Evolutionary conservation across 805 yeast species (phyloP).

Genomic region (Candida gorgasii): DNA sequence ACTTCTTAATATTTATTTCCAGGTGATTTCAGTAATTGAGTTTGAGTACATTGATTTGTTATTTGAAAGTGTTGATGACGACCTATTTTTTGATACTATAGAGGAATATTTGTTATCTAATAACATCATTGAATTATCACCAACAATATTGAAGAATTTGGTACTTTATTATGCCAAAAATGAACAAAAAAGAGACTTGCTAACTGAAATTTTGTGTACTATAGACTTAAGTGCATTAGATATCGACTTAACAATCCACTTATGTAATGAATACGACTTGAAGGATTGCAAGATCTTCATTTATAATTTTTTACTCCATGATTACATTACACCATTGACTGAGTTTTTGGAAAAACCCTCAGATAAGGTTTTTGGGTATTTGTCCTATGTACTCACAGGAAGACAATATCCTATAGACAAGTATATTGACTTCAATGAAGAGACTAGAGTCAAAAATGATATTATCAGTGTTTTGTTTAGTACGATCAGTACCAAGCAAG

Average conservation of each 20-base stretch:
- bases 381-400: slow-evolving; percentile 72
- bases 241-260: slow-evolving; percentile 68
- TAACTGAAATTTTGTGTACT: slow-evolving; percentile 70
- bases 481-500: neutral
- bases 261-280: slow-evolving; percentile 58
- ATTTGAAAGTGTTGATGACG: slow-evolving; percentile 23
- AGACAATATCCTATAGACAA: slow-evolving; percentile 77
- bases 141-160: slow-evolving; percentile 61
- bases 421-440: slow-evolving; percentile 34
- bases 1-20: slow-evolving; percentile 9
- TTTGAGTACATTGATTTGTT: slow-evolving; percentile 19
- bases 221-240: slow-evolving; percentile 71
- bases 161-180: slow-evolving; percentile 49
- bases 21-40: slow-evolving; percentile 5
- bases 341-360: slow-evolving; percentile 50
- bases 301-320: slow-evolving; percentile 69
- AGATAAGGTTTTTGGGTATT: slow-evolving; percentile 43
- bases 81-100: slow-evolving; percentile 51
- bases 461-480: slow-evolving; percentile 57
- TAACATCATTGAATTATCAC: slow-evolving; percentile 54
- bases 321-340: slow-evolving; percentile 68
- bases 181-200: slow-evolving; percentile 40
- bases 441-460: slow-evolving; percentile 46
- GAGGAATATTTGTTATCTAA: slow-evolving; percentile 53
- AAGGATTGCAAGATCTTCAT: slow-evolving; percentile 67